phyloP scores from a whole-genome alignment of 2,329 filamentous ascomycete species.

The Sarocladiaceae sp. region DNA sequence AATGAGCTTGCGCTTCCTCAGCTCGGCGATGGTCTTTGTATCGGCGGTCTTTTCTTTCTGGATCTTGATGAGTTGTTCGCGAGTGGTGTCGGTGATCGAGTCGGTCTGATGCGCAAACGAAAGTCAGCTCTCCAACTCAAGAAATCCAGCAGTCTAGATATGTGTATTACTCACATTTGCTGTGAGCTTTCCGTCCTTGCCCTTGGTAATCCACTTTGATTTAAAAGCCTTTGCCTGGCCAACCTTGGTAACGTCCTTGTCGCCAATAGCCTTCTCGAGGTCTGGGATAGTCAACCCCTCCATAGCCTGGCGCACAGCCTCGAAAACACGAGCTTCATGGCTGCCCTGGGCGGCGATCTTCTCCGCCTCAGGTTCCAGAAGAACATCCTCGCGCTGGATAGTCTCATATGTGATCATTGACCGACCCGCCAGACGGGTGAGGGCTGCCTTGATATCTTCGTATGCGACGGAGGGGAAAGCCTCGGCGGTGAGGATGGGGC shows the following conservation, averaged over 20 bases:
- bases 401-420: constrained; percentile 86
- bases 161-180: constrained; percentile 38
- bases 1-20: constrained; percentile 90
- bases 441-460: constrained; percentile 73
- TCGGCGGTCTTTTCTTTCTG: constrained; percentile 68
- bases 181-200: constrained; percentile 51
- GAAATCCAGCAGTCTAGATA: neutral
- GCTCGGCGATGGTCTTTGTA: constrained; percentile 70
- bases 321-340: constrained; percentile 79
- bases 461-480: constrained; percentile 65
- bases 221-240: constrained; percentile 96
- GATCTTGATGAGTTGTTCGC: constrained; percentile 70
- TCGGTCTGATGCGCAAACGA: constrained; percentile 44
- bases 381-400: constrained; percentile 71
- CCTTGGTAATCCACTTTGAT: constrained; percentile 66
- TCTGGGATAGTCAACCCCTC: constrained; percentile 80
- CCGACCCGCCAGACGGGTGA: constrained; percentile 80
- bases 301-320: constrained; percentile 64
- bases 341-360: constrained; percentile 70
- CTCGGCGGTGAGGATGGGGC: constrained; percentile 64
- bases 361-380: constrained; percentile 71
- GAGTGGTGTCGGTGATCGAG: constrained; percentile 75
- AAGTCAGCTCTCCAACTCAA: constrained; percentile 6
- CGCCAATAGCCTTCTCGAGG: constrained; percentile 64
- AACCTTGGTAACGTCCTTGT: constrained; percentile 71